Base-by-base conservation (phyloP, 495 filamentous ascomycete genomes). In the Penicillium subrubescens region DNA sequence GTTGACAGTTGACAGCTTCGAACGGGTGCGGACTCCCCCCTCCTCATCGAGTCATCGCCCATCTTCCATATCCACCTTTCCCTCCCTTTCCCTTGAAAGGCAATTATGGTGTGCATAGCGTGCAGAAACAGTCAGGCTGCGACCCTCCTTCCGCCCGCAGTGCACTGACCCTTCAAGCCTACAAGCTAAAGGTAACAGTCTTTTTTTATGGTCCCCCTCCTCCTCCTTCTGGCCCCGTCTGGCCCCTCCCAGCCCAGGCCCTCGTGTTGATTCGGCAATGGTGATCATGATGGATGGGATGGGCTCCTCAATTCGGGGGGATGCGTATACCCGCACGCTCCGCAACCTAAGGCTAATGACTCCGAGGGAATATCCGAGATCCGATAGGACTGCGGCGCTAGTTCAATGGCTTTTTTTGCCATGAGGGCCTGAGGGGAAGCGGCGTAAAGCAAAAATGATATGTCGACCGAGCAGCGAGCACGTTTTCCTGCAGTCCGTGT, bases 91-190 rank as follows among this genome's bases (percentile, higher is more conserved):
- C 34, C 33, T 46, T 37, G 64, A 64, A 67, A 65, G 68, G 66
- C 35, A 71, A 69, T 65, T 69, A 71, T 72, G 70, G 65, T 68
- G 61, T 72, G 70, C 70, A 72, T 70, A 25, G 33, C 39, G 57
- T 61, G 61, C 63, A 62, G 59, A 66, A 51, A n/a, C 48, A 52
- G 48, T 29, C 61, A 67, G 61, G 58, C 65, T 65, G 57, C 56
- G 65, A 67, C 65, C 60, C 41, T 23, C 53, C 48, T 52, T n/a
- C 48, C 23, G 21, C 44, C 44, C 48, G 48, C 25, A 29, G 59
- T 65, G 71, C 71, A 73, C 60, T 69, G 71, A 73, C 71, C 71
- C 14, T 17, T 5, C 15, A 41, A 41, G 37, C 37, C 17, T 59
- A 62, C 35, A 27, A 23, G 50, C 61, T 60, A 63, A 59, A 65